These are phyloP conservation scores for Gonium pectorale DNA, from an alignment of 139 green algal genomes.

Conservation along the genomic window DNA sequence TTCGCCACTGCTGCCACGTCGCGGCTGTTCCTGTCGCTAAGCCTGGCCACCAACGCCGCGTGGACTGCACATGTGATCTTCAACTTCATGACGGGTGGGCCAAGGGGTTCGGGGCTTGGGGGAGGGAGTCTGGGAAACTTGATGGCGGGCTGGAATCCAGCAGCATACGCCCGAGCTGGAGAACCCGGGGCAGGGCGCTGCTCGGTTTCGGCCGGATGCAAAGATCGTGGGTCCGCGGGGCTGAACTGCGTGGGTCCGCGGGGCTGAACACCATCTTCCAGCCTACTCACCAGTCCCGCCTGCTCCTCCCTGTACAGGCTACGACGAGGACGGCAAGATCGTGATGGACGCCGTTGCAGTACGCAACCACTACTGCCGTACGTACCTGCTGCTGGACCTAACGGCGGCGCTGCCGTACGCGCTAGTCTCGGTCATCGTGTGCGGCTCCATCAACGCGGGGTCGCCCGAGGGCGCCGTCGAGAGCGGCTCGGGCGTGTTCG, in stretches of 20 bases:
- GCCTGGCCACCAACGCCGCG: slow-evolving; percentile 1
- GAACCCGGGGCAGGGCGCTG: too few relatives aligned
- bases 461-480: background rate
- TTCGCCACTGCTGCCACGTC: background rate
- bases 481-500: too few relatives aligned
- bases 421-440: slow-evolving; percentile 15
- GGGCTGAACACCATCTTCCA: too few relatives aligned
- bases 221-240: too few relatives aligned
- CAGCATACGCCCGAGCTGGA: too few relatives aligned
- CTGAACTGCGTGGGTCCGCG: too few relatives aligned
- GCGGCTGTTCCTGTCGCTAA: background rate
- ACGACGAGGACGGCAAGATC: slow-evolving; percentile 49
- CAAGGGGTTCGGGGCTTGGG: too few relatives aligned
- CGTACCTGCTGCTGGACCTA: slow-evolving; percentile 47
- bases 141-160: too few relatives aligned
- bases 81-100: slow-evolving; percentile 42
- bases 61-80: background rate
- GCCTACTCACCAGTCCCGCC: too few relatives aligned
- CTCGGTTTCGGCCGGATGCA: too few relatives aligned
- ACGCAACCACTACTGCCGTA: slow-evolving; percentile 22
- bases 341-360: slow-evolving; percentile 42
- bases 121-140: too few relatives aligned
- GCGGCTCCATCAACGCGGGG: background rate
- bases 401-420: slow-evolving; percentile 47
- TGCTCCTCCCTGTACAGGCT: slow-evolving; percentile 16